Conservation (phyloP, 352 stramenopile genomes). For the Phytopythium litorale region DNA sequence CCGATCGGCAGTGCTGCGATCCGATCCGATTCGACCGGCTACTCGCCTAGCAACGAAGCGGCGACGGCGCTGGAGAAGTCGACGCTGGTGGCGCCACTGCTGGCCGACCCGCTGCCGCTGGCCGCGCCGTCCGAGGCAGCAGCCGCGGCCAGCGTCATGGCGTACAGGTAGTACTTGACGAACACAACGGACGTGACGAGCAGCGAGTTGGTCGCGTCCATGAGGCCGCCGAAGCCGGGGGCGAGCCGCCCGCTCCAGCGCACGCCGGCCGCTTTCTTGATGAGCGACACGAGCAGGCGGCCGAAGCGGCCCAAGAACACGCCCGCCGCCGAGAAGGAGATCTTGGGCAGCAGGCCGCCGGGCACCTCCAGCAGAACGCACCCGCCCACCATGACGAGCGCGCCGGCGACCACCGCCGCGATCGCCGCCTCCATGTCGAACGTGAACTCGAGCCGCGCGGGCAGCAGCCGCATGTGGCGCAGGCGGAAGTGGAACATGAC, state of each 20-base stretch:
- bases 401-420: conserved; percentile 32
- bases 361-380: conserved; percentile 62
- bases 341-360: conserved; percentile 69
- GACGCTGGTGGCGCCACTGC: conserved; percentile 4
- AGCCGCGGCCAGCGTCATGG: not conserved
- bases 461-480: conserved; percentile 35
- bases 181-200: conserved; percentile 90
- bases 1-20: not conserved
- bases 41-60: not conserved
- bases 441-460: conserved; percentile 35
- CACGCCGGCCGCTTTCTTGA: conserved; percentile 93
- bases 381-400: conserved; percentile 71
- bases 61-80: conserved; percentile 5
- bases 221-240: conserved; percentile 92
- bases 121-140: not conserved
- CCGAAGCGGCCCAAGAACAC: conserved; percentile 93
- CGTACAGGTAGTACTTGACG: conserved; percentile 57
- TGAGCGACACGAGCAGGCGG: conserved; percentile 94
- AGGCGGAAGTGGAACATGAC: conserved; percentile 56
- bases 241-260: conserved; percentile 95
- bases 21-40: not conserved
- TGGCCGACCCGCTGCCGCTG: not conserved
- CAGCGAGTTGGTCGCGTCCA: conserved; percentile 94
- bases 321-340: conserved; percentile 82
- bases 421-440: conserved; percentile 44